Evolutionary conservation across 192 early-diverging fungal species (phyloP), one percentile per base, ranked within the genome.

Genomic region (Phlyctochytrium bullatum): DNA sequence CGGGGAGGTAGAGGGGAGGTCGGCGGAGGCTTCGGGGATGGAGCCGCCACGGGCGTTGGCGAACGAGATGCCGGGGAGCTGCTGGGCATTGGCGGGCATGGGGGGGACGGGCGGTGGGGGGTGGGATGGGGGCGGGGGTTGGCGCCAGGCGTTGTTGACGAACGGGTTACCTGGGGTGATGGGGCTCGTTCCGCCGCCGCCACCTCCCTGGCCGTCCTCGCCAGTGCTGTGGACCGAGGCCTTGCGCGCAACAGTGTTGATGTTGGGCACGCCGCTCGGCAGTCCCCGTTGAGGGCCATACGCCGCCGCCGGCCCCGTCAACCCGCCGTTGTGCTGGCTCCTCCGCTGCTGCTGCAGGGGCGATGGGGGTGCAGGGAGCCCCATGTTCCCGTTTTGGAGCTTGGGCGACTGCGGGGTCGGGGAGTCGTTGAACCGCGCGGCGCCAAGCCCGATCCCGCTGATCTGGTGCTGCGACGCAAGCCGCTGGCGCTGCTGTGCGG

Each of bases 21-120:
- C 6, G 40, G 6, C 20, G 40, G 6, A 6, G 20, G 20, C 10
- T 47, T 47, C 40, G 20, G 40, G 40, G 10, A 47, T 20, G 40
- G 40, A 47, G 6, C 10, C 40, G 40, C 10, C 6, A 6, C 40
- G 6, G 6, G 40, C 40, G 40, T 47, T 14, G 10, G 6, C 10
- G 40, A 14, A 14, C 10, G 6, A 14, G 6, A 6, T 20, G 20
- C 40, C 40, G 40, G 40, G 10, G 40, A 14, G 40, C 20, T 47
- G 40, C 40, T 47, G 40, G n/a, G n/a, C n/a, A n/a, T n/a, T n/a
- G 47, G 47, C 14, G 14, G 56, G 56, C 6, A 27, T 58, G 56
- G 56, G 56, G 24, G 24, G 56, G 12, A 27, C 24, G 14, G 56
- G 56, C 24, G 61, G 61, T 32, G 61, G 61, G 23, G 33, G 61